phyloP scores from a whole-genome alignment of 805 yeast genomes.

The Sugiyamaella lignohabitans region DNA sequence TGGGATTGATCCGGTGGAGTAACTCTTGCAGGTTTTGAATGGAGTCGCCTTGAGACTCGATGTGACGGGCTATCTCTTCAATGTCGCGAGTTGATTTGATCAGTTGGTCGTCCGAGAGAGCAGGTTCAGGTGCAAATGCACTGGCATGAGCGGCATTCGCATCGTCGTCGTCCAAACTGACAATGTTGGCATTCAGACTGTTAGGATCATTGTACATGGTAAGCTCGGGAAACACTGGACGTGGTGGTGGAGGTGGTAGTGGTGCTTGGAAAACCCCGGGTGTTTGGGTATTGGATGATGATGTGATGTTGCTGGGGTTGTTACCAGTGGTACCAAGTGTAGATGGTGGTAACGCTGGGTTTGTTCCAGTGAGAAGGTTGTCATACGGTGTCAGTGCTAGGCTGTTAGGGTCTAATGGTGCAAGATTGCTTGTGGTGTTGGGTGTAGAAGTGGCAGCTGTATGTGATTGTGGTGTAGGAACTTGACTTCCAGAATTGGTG shows the following conservation, averaged over 20 bases:
- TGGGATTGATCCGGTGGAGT: constrained; percentile 20
- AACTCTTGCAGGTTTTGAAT: constrained; percentile 30
- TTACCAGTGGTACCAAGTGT: too few relatives aligned
- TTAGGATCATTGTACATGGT: neutral
- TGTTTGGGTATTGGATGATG: too few relatives aligned
- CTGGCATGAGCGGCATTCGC: neutral
- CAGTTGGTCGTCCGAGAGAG: constrained; percentile 5
- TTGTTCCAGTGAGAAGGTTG: neutral
- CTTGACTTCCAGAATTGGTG: neutral
- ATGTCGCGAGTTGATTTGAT: constrained; percentile 14
- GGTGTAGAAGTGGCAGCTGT: neutral
- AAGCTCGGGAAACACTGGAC: neutral
- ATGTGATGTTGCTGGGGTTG: too few relatives aligned
- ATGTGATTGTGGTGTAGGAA: neutral
- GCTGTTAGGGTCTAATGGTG: neutral
- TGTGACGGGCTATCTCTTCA: constrained; percentile 21
- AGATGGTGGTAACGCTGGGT: neutral
- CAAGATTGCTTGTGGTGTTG: neutral
- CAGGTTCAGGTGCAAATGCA: neutral
- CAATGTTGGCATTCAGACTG: neutral
- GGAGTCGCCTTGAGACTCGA: constrained; percentile 26
- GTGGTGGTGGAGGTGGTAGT: neutral
- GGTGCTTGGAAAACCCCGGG: too few relatives aligned
- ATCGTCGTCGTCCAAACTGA: neutral
- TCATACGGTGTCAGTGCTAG: neutral